Evolutionary conservation across 2,329 filamentous ascomycete genomes (phyloP).

Genomic region (Fusarium poae): DNA sequence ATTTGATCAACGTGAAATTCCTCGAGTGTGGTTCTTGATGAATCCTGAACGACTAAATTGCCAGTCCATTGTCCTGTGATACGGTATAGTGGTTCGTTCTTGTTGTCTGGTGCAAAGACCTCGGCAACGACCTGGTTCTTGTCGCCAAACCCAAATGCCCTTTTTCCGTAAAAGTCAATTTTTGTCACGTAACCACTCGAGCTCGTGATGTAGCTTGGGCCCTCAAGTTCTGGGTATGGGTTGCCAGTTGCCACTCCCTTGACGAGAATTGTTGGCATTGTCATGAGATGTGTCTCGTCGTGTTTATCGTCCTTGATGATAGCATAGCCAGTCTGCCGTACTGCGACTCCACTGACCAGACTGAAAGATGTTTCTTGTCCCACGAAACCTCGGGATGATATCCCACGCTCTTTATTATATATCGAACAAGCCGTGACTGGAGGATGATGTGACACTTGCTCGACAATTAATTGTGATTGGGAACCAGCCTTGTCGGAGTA

Average conservation of each 20-base stretch:
- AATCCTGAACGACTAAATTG: constrained; percentile 2
- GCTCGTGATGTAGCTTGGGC: constrained; percentile 21
- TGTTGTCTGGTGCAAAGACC: constrained; percentile 12
- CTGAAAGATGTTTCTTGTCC: constrained; percentile 29
- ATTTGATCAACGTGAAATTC: constrained; percentile 23
- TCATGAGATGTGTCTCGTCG: constrained; percentile 20
- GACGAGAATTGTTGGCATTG: constrained; percentile 26
- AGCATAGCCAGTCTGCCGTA: constrained; percentile 20
- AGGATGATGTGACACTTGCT: constrained; percentile 67
- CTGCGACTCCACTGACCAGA: constrained; percentile 16
- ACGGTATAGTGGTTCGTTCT: constrained; percentile 6
- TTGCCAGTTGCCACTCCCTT: constrained; percentile 16
- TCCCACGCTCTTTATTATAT: constrained; percentile 24
- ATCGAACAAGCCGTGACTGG: constrained; percentile 60
- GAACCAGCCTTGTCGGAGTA: constrained; percentile 51
- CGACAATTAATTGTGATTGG: constrained; percentile 52
- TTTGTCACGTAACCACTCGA: constrained; percentile 24
- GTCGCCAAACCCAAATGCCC: constrained; percentile 10
- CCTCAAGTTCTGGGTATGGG: constrained; percentile 23
- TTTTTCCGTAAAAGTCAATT: constrained; percentile 20
- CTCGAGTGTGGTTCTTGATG: not conserved
- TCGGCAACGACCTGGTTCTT: constrained; percentile 25
- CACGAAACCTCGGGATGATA: constrained; percentile 19
- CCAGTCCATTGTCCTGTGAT: constrained; percentile 17
- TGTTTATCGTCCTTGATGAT: constrained; percentile 25